These are phyloP conservation scores for Gypsophila paniculata DNA, from an alignment of 179 eudicot genomes.

Conservation along the genomic window DNA sequence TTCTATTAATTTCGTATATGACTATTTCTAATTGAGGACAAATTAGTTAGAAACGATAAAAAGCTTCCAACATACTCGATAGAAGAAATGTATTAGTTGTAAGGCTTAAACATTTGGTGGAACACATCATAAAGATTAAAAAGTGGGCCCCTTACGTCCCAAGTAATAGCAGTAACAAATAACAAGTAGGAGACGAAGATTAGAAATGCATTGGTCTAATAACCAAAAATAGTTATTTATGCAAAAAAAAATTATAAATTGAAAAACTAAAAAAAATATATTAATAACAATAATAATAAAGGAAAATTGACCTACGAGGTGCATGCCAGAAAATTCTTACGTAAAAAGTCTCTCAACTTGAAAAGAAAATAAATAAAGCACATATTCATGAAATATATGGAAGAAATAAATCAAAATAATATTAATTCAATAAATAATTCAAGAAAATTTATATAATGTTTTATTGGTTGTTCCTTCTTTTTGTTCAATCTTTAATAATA, in stretches of 20 bases:
- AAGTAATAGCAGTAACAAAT: conserved; percentile 19
- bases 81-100: conserved; percentile 26
- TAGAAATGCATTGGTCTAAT: conserved; percentile 21
- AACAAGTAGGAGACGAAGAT: conserved; percentile 23
- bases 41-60: conserved; percentile 11
- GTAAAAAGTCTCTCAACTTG: conserved; percentile 24
- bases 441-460: neutral
- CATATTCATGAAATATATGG: neutral
- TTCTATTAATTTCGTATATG: neutral
- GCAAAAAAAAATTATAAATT: neutral
- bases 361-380: neutral
- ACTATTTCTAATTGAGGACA: conserved; percentile 14
- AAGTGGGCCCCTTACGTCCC: conserved; percentile 16
- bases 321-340: conserved; percentile 23
- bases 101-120: conserved; percentile 28
- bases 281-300: neutral
- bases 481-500: neutral
- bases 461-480: conserved; percentile 8
- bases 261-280: neutral
- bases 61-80: neutral
- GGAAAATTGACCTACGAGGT: neutral
- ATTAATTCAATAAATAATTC: neutral
- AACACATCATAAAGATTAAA: conserved; percentile 22
- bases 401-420: neutral
- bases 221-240: conserved; percentile 18